Evolutionary conservation across 371 early-diverging fungal genomes (phyloP).

Genomic region (Umbelopsis sp.): DNA sequence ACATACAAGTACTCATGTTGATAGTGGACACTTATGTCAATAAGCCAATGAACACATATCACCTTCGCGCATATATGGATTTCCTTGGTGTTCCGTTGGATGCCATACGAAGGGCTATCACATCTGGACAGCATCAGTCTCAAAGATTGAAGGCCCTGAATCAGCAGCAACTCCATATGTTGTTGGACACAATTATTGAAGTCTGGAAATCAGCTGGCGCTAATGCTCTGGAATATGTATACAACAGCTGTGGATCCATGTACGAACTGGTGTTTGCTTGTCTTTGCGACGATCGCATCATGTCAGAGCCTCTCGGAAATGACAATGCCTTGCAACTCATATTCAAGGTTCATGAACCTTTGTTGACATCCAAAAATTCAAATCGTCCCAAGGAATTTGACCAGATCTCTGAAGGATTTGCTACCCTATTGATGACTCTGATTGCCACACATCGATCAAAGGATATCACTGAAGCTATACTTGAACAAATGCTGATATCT

Average conservation of each 20-base stretch:
- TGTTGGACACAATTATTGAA: neutral
- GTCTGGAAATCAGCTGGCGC: neutral
- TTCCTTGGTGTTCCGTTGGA: slow-evolving; percentile 8
- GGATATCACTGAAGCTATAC: neutral
- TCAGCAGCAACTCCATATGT: neutral
- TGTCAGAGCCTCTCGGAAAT: neutral
- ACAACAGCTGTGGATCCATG: slow-evolving; percentile 4
- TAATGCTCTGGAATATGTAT: neutral
- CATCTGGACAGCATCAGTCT: neutral
- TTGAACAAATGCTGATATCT: neutral
- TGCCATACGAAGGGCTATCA: neutral
- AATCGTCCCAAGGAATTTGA: slow-evolving; percentile 3
- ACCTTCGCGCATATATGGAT: slow-evolving; percentile 7
- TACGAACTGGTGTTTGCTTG: slow-evolving; percentile 5
- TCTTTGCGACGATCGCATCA: neutral
- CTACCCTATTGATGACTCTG: neutral
- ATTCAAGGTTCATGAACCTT: neutral
- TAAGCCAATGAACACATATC: slow-evolving; percentile 6
- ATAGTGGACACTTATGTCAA: neutral
- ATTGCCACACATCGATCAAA: neutral
- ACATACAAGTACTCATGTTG: neutral
- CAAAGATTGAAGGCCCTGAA: neutral
- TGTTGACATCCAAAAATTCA: neutral
- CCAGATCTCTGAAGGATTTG: neutral
- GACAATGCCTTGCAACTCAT: neutral